Base-by-base conservation (phyloP, 495 filamentous ascomycete species). In the Penicillium macrosclerotiorum region DNA sequence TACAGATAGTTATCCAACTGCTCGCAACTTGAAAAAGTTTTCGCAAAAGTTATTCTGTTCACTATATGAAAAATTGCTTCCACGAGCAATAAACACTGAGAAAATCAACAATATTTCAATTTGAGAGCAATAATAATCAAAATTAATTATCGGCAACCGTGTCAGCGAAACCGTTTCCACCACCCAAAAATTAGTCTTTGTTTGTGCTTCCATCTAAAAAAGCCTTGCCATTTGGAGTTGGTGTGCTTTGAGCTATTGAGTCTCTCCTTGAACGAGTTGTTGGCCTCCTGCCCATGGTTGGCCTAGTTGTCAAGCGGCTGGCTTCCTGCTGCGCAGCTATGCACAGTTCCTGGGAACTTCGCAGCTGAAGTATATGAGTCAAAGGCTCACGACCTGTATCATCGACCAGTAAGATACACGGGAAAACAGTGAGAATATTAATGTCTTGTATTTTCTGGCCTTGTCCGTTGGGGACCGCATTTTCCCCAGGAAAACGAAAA, bases 371-470 rank as follows among this genome's bases (percentile, higher is more conserved):
- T 0, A 42, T 48, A 0, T 41, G n/a, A 13, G 37, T 48, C 37
- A 53, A 29, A 6, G 39, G 39, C 1, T 50, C 44, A 25, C 23
- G 20, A 20, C 37, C 42, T 24, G 32, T 37, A 17, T 43, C 46
- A 33, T 45, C 37, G 17, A 51, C 3, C 37, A 25, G 29, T 9
- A 36, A 51, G 12, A 51, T 42, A 23, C 52, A 42, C 14, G 47
- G 47, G 42, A 55, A 55, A n/a, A 55, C 25, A 36, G 9, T 47
- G 41, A 55, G 46, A 32, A 55, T 17, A 42, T 38, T 11, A 37
- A 45, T n/a, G n/a, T n/a, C n/a, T n/a, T n/a, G n/a, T n/a, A n/a
- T n/a, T n/a, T n/a, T n/a, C n/a, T n/a, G 35, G 35, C 13, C 41
- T 22, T 51, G 39, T 30, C 34, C 38, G 12, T 8, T 19, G 4